Base-by-base conservation (phyloP, 352 stramenopile species). In the Globisporangium heterothallicum region DNA sequence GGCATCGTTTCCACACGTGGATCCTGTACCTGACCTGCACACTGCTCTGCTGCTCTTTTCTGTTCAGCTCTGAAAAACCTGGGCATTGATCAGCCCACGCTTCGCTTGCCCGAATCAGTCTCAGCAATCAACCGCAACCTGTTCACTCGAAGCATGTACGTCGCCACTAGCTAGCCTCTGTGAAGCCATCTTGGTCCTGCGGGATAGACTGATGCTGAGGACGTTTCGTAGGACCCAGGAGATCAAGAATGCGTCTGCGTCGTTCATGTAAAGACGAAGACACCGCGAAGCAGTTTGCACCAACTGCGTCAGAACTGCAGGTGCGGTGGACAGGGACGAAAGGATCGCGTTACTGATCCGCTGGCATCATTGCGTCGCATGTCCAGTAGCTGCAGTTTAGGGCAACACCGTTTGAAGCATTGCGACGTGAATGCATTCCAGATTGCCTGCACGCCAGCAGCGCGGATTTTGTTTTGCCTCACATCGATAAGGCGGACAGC, bases 91-190 rank as follows among this genome's bases (percentile, higher is more conserved):
- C 73, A 80, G 21, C 76, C 68, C 3, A 86, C 76, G 18, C 52
- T 88, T 12, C 69, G 75, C 2, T 54, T 90, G 9, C 76, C 76
- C 0, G 79, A 90, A 36, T 86, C 76, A 0, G 64, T 83, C n/a
- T 62, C 66, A 2, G 56, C 62, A 18, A 78, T 90, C 48, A 84
- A 76, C 49, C 61, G 72, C 25, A 76, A 43, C 32, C 42, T 88
- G 27, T 87, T 91, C 59, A 66, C 82, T 38, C 74, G 79, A 22
- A 91, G 78, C 61, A 58, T 91, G 76, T 88, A 68, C 8, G 78
- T 60, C 4, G 35, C 24, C 2, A 1, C 21, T 13, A 26, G 2
- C 10, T 25, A 42, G 18, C 4, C 19, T 9, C 9, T n/a, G n/a
- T n/a, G n/a, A n/a, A n/a, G n/a, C n/a, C n/a, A n/a, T n/a, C n/a